Conservation (phyloP, 2,329 filamentous ascomycete genomes). For the Fusarium sp. region DNA sequence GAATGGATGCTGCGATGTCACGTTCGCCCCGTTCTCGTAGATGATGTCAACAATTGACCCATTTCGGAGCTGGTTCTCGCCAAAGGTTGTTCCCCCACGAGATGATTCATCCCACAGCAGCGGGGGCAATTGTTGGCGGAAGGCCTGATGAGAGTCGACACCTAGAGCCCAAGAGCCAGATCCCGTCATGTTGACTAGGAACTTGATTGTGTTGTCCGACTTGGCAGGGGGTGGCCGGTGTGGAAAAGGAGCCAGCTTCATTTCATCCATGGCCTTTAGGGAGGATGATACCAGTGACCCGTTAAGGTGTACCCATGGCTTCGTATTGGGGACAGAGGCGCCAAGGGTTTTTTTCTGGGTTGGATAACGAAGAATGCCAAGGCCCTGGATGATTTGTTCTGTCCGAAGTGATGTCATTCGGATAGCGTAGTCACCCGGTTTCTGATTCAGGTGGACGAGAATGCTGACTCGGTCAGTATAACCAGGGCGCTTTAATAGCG, state of each 20-base stretch:
- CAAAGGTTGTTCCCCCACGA: not conserved
- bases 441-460: not conserved
- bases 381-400: slow-evolving; percentile 3
- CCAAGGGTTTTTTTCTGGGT: not conserved
- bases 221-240: not conserved
- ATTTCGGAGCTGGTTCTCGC: not conserved
- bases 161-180: not conserved
- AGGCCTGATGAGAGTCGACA: not conserved
- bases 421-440: slow-evolving; percentile 8
- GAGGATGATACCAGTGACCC: not conserved
- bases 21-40: slow-evolving; percentile 1
- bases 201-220: not conserved
- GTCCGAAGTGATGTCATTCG: not conserved
- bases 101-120: not conserved
- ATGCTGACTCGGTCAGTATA: not conserved
- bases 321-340: not conserved
- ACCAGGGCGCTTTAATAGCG: not conserved
- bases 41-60: slow-evolving; percentile 4
- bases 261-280: not conserved
- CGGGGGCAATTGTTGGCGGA: slow-evolving; percentile 1
- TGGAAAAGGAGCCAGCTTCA: not conserved
- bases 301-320: slow-evolving; percentile 1
- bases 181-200: not conserved
- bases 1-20: not conserved
- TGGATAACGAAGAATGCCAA: slow-evolving; percentile 6